Evolutionary conservation across 1,284 basidiomycete species (phyloP), one percentile per base, ranked within the genome.

Genomic region (Moesziomyces sp.): DNA sequence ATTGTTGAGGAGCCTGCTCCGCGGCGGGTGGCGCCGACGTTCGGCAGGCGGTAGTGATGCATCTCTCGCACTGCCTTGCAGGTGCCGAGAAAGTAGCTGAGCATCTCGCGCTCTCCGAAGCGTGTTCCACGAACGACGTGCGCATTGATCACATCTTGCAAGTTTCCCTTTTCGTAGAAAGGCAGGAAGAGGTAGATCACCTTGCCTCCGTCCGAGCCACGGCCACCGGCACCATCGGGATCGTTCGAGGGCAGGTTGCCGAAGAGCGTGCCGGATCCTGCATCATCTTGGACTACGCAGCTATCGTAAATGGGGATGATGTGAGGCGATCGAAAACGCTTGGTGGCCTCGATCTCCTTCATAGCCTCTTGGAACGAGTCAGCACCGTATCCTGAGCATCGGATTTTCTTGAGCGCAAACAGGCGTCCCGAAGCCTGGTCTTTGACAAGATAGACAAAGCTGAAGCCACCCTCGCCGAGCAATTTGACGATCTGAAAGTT

Each of bases 91-190:
- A 99, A 99, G 42, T 95, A 87, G 26, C 89, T 88, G 28, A 98
- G 87, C 86, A 98, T 92, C 57, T 94, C 91, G 69, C 89, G 88
- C 85, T 99, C 97, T 1, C 93, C 89, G 82, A 94, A 93, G 67
- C 90, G 90, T 34, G 90, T 90, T 23, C 91, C 90, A 61, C 93
- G 93, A 48, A 95, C 90, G 8, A 92, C 89, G 80, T 96, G 91
- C 34, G 90, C 88, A 74, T 93, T 93, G 79, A 99, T 97, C 43
- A 90, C 90, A 82, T 99, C 94, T 88, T 99, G 97, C 18, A 99
- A 88, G 82, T 97, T 97, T 26, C 85, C 85, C 43, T 82, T 91
- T 86, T 92, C 91, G 86, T 94, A 96, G 46, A 93, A 87, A 0
- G 94, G 94, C 16, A 97, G 86, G 86, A 97, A 96, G 26, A 84